These are phyloP conservation scores for Mytilinidion resinicola DNA, from an alignment of 495 filamentous ascomycete species.

Conservation along the genomic window DNA sequence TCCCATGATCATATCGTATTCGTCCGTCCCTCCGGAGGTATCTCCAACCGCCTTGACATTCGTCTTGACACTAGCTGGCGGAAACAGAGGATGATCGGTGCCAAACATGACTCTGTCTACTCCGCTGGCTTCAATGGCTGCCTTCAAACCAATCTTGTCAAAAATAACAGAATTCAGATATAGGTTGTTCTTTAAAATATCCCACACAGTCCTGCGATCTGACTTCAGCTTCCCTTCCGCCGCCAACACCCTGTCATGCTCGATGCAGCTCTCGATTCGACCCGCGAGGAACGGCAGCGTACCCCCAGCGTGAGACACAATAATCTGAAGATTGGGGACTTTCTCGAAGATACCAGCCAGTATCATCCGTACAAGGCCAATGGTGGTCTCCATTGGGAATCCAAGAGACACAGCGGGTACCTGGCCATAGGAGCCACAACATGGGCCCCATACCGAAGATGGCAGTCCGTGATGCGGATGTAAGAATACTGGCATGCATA, in stretches of 20 bases:
- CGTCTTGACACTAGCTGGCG: background rate
- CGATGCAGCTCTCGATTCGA: slow-evolving; percentile 5
- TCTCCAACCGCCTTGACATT: slow-evolving; percentile 1
- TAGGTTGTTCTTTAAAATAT: slow-evolving; percentile 1
- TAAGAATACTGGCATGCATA: background rate
- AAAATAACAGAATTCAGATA: slow-evolving; percentile 7
- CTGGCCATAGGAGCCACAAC: slow-evolving; percentile 6
- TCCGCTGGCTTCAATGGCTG: background rate
- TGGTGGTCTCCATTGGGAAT: slow-evolving; percentile 9
- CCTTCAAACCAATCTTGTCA: background rate
- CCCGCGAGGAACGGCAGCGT: slow-evolving; percentile 1
- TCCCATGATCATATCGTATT: slow-evolving; percentile 5
- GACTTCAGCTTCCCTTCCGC: background rate
- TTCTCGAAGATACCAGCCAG: slow-evolving; percentile 3
- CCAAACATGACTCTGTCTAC: slow-evolving; percentile 10
- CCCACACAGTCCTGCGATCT: background rate
- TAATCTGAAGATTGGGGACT: background rate
- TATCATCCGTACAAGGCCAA: background rate
- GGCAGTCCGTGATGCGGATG: slow-evolving; percentile 7
- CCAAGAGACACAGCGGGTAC: background rate
- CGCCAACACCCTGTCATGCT: background rate
- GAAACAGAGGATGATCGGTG: slow-evolving; percentile 5
- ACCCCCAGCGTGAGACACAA: slow-evolving; percentile 3
- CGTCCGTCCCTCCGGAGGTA: background rate
- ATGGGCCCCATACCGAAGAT: background rate